A percentile compares a stretch with the other conserved stretches of the same genome.
Evolutionary conservation across 331 rosid species (phyloP).

Genomic region (Acacia pycnantha): DNA sequence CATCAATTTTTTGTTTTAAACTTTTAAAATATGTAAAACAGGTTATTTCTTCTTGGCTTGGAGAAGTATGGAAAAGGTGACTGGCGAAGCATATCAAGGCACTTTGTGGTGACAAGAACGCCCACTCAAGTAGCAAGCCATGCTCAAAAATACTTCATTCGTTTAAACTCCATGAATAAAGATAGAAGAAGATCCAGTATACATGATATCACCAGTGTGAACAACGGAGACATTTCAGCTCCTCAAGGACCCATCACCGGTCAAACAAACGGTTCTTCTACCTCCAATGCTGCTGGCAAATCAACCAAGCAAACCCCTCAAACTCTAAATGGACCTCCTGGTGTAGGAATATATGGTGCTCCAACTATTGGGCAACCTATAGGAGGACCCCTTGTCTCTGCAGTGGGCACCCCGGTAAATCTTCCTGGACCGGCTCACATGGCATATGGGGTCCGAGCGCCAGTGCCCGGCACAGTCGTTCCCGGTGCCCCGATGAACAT

Average conservation of each 20-base stretch:
- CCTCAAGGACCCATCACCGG: conserved; percentile 81
- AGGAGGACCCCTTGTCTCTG: conserved; percentile 81
- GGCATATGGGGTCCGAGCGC: conserved; percentile 70
- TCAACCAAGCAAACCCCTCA: conserved; percentile 56
- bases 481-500: conserved; percentile 76
- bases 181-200: conserved; percentile 95
- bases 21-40: conserved; percentile 31
- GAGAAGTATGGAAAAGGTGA: conserved; percentile 93
- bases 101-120: conserved; percentile 87
- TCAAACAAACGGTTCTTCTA: conserved; percentile 61
- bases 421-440: conserved; percentile 56
- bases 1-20: background rate
- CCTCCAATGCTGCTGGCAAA: conserved; percentile 55
- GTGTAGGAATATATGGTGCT: conserved; percentile 63
- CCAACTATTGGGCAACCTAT: conserved; percentile 81
- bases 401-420: conserved; percentile 83
- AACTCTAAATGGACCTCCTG: conserved; percentile 47
- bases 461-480: conserved; percentile 58
- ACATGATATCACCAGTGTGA: conserved; percentile 84
- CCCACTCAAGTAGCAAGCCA: conserved; percentile 99
- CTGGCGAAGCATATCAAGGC: conserved; percentile 95
- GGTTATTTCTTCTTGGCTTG: conserved; percentile 89
- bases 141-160: conserved; percentile 91
- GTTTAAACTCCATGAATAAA: conserved; percentile 86
- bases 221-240: conserved; percentile 60